phyloP scores from a whole-genome alignment of 805 yeast species.

The Metschnikowia noctiluminum region DNA sequence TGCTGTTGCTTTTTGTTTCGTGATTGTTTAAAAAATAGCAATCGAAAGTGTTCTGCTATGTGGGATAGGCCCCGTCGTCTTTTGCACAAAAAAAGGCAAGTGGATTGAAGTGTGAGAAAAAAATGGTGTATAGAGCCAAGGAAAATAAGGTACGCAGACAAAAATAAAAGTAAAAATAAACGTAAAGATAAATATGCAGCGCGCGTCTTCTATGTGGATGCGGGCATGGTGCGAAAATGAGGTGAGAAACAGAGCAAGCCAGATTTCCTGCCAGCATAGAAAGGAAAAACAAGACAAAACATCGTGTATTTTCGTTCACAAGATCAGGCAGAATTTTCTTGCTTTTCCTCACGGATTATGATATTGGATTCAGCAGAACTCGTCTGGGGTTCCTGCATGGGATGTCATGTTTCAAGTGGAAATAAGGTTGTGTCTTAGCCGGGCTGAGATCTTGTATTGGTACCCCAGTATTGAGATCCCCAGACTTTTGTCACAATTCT shows the following conservation, averaged over 20 bases:
- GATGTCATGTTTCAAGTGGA: too few relatives aligned
- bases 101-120: neutral
- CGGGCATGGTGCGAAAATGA: neutral
- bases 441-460: neutral
- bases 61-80: neutral
- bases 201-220: neutral
- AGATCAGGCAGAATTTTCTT: too few relatives aligned
- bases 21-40: neutral
- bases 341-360: too few relatives aligned
- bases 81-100: neutral
- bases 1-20: too few relatives aligned
- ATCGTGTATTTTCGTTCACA: neutral
- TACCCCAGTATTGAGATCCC: neutral
- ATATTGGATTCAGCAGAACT: too few relatives aligned
- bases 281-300: neutral
- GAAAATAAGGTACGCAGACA: neutral
- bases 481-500: neutral
- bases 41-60: neutral
- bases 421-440: neutral
- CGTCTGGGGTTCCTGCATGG: too few relatives aligned
- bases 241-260: neutral
- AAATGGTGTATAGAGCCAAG: neutral
- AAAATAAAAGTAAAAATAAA: neutral
- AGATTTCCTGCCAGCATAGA: neutral
- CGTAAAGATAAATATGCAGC: neutral